Base-by-base conservation (phyloP, 495 filamentous ascomycete species). In the Aspergillus carlsbadensis region DNA sequence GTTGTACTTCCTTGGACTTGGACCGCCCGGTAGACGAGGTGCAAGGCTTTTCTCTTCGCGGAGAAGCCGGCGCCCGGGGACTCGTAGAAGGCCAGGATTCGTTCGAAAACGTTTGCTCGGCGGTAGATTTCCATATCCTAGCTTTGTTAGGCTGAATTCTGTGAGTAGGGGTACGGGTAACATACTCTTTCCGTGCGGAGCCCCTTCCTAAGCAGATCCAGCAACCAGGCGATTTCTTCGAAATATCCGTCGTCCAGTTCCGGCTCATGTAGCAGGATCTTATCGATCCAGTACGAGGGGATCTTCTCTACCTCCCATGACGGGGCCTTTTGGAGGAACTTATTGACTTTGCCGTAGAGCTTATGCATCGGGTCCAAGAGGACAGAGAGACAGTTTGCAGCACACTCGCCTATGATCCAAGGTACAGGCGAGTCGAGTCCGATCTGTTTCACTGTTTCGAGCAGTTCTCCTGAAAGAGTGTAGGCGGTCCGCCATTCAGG, bases 331-430 rank as follows among this genome's bases (percentile, higher is more conserved):
- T 87, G 86, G 41, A 98, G 81, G 67, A 93, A 93, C 20, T 79
- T 78, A 75, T 96, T 96, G 75, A 93, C 74, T 64, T 96, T 96
- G 26, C 84, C 80, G 63, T 96, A 98, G 35, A 98, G 80, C 56
- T 84, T 84, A 62, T 96, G 89, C 40, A 88, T 75, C 8, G 94
- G 93, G 57, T 93, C 85, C 2, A 75, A 77, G 21, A 95, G 71
- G 17, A 96, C 83, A 1, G 78, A 66, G 8, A 92, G 72, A 14
- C 84, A 84, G 54, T 81, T 82, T 34, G 86, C 81, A 18, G 91
- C 85, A 61, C 95, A 94, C 39, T 87, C 81, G 6, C 85, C 81
- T 3, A 88, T 79, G 7, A 90, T 79, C 68, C 86, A 88, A 2
- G 91, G 87, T 8, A 96, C 70, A 3, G 90, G 84, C 7, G 71